Percentiles rank a stretch among this genome's conserved stretches.
phyloP scores from a whole-genome alignment of 1,284 basidiomycete genomes.

The Microbotryum intermedium region DNA sequence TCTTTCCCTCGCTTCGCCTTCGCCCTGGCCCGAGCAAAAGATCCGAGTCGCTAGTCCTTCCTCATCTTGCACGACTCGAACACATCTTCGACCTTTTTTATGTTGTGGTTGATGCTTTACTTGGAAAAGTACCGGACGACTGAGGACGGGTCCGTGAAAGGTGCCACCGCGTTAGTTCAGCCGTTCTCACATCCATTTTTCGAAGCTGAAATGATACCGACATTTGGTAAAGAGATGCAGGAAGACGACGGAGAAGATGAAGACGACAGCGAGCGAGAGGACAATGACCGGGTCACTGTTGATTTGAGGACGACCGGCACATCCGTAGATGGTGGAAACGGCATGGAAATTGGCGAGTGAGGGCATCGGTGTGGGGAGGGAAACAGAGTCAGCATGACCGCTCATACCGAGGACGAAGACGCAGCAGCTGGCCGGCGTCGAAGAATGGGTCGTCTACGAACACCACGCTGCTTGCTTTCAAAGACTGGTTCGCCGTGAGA shows the following conservation, averaged over 20 bases:
- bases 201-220: background rate
- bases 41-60: too few species aligned
- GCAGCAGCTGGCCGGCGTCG: background rate
- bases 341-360: background rate
- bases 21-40: too few species aligned
- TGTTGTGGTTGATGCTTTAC: background rate
- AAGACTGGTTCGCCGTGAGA: background rate
- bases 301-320: background rate
- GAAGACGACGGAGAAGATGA: conserved; percentile 98
- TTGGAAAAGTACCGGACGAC: conserved; percentile 23
- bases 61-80: too few species aligned
- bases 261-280: conserved; percentile 89
- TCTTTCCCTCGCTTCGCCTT: too few species aligned
- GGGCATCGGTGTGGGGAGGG: background rate
- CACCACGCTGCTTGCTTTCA: background rate
- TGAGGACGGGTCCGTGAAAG: background rate
- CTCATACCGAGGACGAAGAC: background rate
- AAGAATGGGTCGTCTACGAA: background rate
- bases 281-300: conserved; percentile 93
- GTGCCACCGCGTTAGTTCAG: background rate
- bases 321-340: conserved; percentile 1
- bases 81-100: too few species aligned
- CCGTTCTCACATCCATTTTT: background rate
- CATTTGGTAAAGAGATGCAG: conserved; percentile 89
- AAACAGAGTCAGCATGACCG: background rate